Percentiles rank a stretch among this genome's conserved stretches.
Evolutionary conservation across 176 grass and related monocot genomes (phyloP).

Genomic region (Aegilops longissima): DNA sequence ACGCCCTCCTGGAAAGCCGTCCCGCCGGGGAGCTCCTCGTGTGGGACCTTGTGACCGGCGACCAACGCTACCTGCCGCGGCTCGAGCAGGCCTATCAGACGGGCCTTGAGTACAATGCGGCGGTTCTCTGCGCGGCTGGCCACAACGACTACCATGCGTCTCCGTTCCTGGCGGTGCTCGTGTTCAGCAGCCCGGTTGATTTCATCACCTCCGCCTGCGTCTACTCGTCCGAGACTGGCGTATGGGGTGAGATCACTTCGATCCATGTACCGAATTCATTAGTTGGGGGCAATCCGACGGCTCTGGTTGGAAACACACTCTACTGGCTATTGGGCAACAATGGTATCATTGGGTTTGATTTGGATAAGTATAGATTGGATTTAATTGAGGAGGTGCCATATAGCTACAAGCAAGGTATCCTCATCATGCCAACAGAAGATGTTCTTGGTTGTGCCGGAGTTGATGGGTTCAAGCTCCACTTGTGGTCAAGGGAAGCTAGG

Average conservation of each 20-base stretch:
- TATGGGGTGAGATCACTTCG: no score
- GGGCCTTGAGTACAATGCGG: not conserved
- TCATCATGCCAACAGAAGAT: not conserved
- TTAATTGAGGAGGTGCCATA: not conserved
- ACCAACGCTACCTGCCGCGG: not conserved
- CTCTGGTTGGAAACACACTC: no score
- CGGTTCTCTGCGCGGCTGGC: not conserved
- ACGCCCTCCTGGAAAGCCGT: not conserved
- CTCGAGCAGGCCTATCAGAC: not conserved
- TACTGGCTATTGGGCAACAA: not conserved
- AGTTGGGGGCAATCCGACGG: no score
- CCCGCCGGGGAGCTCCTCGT: not conserved
- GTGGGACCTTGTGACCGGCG: not conserved
- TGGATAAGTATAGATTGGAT: not conserved
- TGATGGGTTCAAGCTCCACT: not conserved
- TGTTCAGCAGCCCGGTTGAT: not conserved
- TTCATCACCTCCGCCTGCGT: no score
- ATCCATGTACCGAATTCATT: no score
- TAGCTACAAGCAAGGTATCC: not conserved
- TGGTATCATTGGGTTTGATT: not conserved
- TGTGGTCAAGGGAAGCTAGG: no score
- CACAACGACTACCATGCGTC: not conserved
- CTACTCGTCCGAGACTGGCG: no score
- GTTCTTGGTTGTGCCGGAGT: not conserved
- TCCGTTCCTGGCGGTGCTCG: no score